These are phyloP conservation scores for Mycena capillaripes DNA, from an alignment of 768 basidiomycete genomes.

Conservation along the genomic window DNA sequence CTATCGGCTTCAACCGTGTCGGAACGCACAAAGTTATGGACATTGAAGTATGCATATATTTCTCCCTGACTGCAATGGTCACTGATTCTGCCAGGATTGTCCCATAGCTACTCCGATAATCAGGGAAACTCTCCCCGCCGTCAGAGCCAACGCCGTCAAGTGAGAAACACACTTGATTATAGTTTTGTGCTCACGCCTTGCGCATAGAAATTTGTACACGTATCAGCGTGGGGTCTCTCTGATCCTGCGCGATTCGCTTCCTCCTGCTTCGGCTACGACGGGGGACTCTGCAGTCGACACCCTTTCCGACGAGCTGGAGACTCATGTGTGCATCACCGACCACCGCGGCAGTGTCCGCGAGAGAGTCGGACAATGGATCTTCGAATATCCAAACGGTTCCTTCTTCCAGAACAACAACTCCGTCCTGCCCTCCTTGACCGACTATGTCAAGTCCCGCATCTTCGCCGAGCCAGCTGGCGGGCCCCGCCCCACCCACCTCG, in stretches of 20 bases:
- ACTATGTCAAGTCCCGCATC: slow-evolving; percentile 85
- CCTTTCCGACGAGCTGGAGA: slow-evolving; percentile 57
- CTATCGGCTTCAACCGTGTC: slow-evolving; percentile 91
- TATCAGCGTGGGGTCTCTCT: slow-evolving; percentile 93
- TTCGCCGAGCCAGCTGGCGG: slow-evolving; percentile 51
- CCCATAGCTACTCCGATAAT: slow-evolving; percentile 89
- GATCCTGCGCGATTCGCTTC: slow-evolving; percentile 88
- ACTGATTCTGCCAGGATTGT: slow-evolving; percentile 73
- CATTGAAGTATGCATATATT: slow-evolving; percentile 78
- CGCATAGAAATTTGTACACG: slow-evolving; percentile 75
- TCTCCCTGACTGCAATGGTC: too few species aligned
- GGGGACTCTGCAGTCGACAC: slow-evolving; percentile 42
- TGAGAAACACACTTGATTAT: slow-evolving; percentile 48
- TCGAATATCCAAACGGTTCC: slow-evolving; percentile 88
- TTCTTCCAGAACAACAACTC: slow-evolving; percentile 99
- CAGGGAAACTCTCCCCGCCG: slow-evolving; percentile 72
- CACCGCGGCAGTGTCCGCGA: slow-evolving; percentile 88
- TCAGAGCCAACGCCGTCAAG: slow-evolving; percentile 79
- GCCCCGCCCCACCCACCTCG: slow-evolving; percentile 80
- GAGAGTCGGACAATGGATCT: slow-evolving; percentile 82
- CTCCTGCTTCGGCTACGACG: slow-evolving; percentile 40
- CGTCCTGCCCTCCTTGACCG: slow-evolving; percentile 86
- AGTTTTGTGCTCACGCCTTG: slow-evolving; percentile 1
- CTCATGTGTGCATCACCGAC: slow-evolving; percentile 87
- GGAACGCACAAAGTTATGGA: slow-evolving; percentile 85